These are phyloP conservation scores for Niveomyces coronatus DNA, from an alignment of 2,329 filamentous ascomycete genomes.

Conservation along the genomic window DNA sequence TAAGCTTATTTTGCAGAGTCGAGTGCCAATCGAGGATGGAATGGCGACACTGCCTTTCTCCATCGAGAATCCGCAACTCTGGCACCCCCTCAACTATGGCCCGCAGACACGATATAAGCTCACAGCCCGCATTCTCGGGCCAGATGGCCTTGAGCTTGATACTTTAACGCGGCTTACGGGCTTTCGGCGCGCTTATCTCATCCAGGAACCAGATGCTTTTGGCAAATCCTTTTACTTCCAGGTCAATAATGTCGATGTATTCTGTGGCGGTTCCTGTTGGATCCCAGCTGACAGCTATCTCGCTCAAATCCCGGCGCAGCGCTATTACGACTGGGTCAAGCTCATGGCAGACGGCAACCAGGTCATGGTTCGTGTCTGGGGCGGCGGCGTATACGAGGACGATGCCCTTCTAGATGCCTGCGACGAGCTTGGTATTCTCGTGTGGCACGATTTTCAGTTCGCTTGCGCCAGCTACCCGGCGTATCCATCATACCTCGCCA, in stretches of 20 bases:
- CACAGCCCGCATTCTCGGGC: constrained; percentile 39
- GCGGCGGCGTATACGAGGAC: constrained; percentile 60
- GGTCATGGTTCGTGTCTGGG: constrained; percentile 68
- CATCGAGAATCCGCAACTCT: constrained; percentile 45
- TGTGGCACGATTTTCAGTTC: constrained; percentile 77
- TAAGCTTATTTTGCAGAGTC: constrained; percentile 11
- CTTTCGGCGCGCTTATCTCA: constrained; percentile 47
- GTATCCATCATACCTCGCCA: constrained; percentile 47
- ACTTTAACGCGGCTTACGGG: constrained; percentile 49
- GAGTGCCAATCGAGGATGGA: constrained; percentile 1
- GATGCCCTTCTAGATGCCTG: constrained; percentile 60
- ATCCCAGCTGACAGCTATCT: constrained; percentile 69
- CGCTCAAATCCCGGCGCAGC: constrained; percentile 49
- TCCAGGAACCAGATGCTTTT: constrained; percentile 46
- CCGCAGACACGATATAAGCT: constrained; percentile 58
- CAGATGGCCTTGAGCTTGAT: constrained; percentile 34
- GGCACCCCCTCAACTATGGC: constrained; percentile 64
- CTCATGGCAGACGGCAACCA: constrained; percentile 63
- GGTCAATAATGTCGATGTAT: constrained; percentile 61
- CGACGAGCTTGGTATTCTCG: constrained; percentile 60
- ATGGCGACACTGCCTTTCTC: constrained; percentile 1
- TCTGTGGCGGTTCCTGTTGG: constrained; percentile 69
- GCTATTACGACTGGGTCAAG: constrained; percentile 60
- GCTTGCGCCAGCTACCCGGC: constrained; percentile 62
- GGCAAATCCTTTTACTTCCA: constrained; percentile 66